Conservation (phyloP, 2,329 filamentous ascomycete genomes). For the Fusarium staphyleae region DNA sequence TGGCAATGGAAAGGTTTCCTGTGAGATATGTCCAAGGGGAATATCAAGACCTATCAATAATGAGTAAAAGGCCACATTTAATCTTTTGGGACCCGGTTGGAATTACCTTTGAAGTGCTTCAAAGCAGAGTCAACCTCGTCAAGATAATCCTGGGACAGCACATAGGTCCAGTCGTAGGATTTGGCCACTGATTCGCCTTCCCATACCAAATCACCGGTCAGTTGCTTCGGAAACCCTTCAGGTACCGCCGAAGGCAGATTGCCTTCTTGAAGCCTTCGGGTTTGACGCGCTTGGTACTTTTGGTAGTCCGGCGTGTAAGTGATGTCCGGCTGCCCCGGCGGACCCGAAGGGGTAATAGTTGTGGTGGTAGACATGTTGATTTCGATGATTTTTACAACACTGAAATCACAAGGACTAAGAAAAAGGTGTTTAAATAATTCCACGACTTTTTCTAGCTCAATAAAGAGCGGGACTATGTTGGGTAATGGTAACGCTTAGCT, state of each 20-base stretch:
- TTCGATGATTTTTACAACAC: neutral
- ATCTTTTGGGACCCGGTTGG: accelerated
- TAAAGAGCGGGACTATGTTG: neutral
- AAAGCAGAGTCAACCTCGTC: constrained; percentile 15
- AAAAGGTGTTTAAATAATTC: neutral
- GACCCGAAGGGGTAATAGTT: constrained; percentile 2
- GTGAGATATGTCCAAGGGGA: constrained; percentile 45
- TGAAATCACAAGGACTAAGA: neutral
- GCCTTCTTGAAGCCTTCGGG: neutral
- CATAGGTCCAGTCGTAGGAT: constrained; percentile 20
- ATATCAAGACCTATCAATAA: constrained; percentile 1
- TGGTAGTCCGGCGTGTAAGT: constrained; percentile 22
- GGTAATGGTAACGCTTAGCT: neutral
- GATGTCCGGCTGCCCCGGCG: constrained; percentile 25
- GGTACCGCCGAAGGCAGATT: neutral
- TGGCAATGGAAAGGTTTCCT: constrained; percentile 63
- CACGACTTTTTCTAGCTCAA: neutral
- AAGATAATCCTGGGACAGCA: constrained; percentile 4
- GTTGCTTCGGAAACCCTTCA: constrained; percentile 11
- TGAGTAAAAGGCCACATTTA: neutral
- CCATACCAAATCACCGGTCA: constrained; percentile 23
- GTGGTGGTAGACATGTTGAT: constrained; percentile 16
- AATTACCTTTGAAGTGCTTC: constrained; percentile 16
- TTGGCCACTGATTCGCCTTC: constrained; percentile 17
- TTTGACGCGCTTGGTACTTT: constrained; percentile 4